Percentiles rank a stretch among this genome's conserved stretches.
Conservation (phyloP, 345 rosid genomes). For the Balakata baccata region DNA sequence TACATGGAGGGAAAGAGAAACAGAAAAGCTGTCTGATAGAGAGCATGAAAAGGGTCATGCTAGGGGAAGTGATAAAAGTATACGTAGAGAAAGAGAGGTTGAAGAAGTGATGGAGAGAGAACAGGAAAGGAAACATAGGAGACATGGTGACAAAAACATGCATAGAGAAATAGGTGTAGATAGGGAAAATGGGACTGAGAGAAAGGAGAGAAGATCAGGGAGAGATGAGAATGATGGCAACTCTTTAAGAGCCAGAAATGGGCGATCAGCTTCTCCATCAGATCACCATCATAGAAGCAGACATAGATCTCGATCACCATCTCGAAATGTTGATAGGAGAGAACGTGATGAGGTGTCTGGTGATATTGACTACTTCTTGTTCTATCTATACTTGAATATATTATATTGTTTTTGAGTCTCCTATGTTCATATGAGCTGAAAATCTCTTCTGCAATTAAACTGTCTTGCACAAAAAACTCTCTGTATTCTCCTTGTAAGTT, state of each 20-base stretch:
- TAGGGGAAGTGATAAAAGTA: slow-evolving; percentile 20
- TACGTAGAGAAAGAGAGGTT: slow-evolving; percentile 29
- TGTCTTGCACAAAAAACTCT: too few relatives aligned
- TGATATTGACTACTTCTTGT: slow-evolving; percentile 34
- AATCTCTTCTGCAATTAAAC: not conserved
- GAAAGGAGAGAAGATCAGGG: slow-evolving; percentile 50
- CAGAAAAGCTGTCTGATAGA: slow-evolving; percentile 10
- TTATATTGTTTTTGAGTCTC: not conserved
- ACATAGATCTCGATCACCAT: slow-evolving; percentile 59
- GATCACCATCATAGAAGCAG: slow-evolving; percentile 50
- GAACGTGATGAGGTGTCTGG: slow-evolving; percentile 63
- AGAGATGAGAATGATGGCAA: slow-evolving; percentile 54
- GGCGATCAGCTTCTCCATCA: slow-evolving; percentile 47
- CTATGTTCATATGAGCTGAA: not conserved
- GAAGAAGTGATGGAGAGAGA: slow-evolving; percentile 15
- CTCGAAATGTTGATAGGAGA: slow-evolving; percentile 34
- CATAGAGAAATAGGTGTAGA: slow-evolving; percentile 27
- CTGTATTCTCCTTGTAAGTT: too few relatives aligned
- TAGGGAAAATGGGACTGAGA: slow-evolving; percentile 42
- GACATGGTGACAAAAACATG: slow-evolving; percentile 15
- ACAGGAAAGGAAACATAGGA: slow-evolving; percentile 12
- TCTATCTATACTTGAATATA: not conserved
- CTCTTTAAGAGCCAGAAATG: slow-evolving; percentile 47
- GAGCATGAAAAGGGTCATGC: slow-evolving; percentile 12
- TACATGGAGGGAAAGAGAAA: slow-evolving; percentile 17